Base-by-base conservation (phyloP, 176 grass and related monocot genomes). In the Avena atlantica region DNA sequence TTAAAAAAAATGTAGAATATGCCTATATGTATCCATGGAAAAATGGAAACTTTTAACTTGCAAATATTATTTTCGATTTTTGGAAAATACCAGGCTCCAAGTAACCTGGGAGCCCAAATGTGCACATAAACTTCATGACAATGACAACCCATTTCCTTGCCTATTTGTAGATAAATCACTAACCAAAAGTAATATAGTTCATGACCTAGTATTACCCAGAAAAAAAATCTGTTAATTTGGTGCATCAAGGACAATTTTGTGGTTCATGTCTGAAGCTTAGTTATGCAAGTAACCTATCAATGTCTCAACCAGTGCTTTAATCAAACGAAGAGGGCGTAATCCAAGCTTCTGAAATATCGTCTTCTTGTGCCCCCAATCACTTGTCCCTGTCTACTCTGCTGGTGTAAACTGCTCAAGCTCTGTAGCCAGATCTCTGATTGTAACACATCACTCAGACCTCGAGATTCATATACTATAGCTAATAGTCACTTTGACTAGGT, bases 381-480 rank as follows among this genome's bases (percentile, higher is more conserved):
- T 20, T 71, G 53, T 56, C 31, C 73, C 51, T 74, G 84, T 77
- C 70, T 45, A 57, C 24, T 70, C 63, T 44, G 36, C 45, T 48
- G 47, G 49, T 34, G n/a, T n/a, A 61, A 7, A 42, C 40, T 42
- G 40, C 40, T 42, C 40, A 42, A 42, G 40, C 40, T 7, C 40
- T 42, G 40, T 42, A 42, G 40, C 59, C 4, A 61, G n/a, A 9
- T 61, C 59, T 61, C 40, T 61, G n/a, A 61, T 23, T 61, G 59
- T n/a, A 61, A 61, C 59, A 61, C n/a, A 61, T 23, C 20, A 60
- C 59, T 4, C n/a, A 61, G 59, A 61, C 59, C 59, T 61, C n/a
- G 9, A 9, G 8, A 59, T 48, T 9, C 45, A n/a, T 19, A n/a
- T 59, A 3, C 57, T 24, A 9, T 61, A 61, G 59, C 9, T 23